Base-by-base conservation (phyloP, 73 alveolate species). In the Breviolum minutum region DNA sequence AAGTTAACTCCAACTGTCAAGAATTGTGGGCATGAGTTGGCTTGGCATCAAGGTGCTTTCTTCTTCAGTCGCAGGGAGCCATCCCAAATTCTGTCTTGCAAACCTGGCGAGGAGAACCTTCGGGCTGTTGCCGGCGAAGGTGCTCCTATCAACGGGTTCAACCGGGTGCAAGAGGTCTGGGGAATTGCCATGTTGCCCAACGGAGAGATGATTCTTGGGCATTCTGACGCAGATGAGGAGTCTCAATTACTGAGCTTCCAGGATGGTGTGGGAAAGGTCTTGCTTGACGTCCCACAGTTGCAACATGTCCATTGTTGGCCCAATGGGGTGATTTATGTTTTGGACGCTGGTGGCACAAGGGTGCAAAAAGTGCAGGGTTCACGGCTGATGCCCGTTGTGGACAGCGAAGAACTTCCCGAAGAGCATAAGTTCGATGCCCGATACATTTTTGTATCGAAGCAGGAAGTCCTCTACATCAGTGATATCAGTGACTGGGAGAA, bases 21-120 rank as follows among this genome's bases (percentile, higher is more conserved):
- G 54, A 40, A 40, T 0, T 16, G 29, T 48, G 29, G 84, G 24
- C 3, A 8, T 40, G 54, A 63, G 6, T 16, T 40, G 7, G 54
- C n/a, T 26, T 79, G 88, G 88, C 88, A 79, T 29, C 22, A 26
- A 14, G 88, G 88, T 24, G 88, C 88, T 8, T 29, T 79, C 88
- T 30, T 11, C 66, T 8, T 79, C 12, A 63, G n/a, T 11, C 66
- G 17, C 63, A 8, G 1, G 61, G n/a, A 9, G 10, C n/a, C 24
- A 8, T 1, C n/a, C 64, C 61, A 24, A 24, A 22, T 79, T 30
- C 88, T 79, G 12, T 63, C 66, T 79, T 26, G 88, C 63, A 79
- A 24, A 30, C 88, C 88, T 0, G 88, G 88, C 63, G 88, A 79
- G n/a, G 12, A 24, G 12, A 22, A 27, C n/a, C 11, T 11, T n/a